Percentiles rank a stretch among this genome's conserved stretches.
These are phyloP conservation scores for Herpetospermum pedunculosum DNA, from an alignment of 306 rosid genomes.

Conservation along the genomic window DNA sequence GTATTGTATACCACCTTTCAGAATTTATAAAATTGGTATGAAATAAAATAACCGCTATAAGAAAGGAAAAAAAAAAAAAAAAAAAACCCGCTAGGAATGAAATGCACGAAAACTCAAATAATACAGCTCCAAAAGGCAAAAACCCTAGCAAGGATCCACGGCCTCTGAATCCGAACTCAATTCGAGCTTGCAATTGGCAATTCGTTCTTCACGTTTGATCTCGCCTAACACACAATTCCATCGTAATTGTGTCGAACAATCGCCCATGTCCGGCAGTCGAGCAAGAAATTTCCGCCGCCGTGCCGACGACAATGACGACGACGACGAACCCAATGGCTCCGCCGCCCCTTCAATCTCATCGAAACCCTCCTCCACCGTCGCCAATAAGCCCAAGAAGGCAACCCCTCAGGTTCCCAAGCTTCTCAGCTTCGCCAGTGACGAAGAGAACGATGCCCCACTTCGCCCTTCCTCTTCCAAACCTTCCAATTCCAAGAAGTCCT, in stretches of 20 bases:
- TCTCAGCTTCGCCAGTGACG: constrained; percentile 85
- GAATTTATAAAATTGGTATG: neutral
- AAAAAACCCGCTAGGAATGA: neutral
- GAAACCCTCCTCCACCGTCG: constrained; percentile 21
- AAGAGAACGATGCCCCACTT: constrained; percentile 31
- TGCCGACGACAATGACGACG: constrained; percentile 23
- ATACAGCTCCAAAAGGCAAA: too few relatives aligned
- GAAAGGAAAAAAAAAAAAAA: neutral
- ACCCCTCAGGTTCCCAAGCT: constrained; percentile 46
- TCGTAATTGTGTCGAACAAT: neutral
- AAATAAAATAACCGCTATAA: neutral
- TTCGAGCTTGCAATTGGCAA: neutral
- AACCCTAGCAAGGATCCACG: neutral
- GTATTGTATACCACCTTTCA: too few relatives aligned
- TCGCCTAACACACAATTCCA: neutral
- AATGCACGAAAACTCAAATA: neutral
- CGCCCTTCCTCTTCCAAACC: constrained; percentile 26
- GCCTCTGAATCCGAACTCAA: neutral
- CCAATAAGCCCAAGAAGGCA: constrained; percentile 52
- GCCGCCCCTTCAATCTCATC: constrained; percentile 16
- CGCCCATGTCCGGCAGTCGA: constrained; percentile 54
- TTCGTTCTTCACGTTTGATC: neutral
- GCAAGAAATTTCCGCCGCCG: constrained; percentile 90
- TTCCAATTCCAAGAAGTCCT: constrained; percentile 27
- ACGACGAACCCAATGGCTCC: constrained; percentile 21